Evolutionary conservation across 202 grass and related monocot genomes (phyloP).

Genomic region (Musa balbisiana): DNA sequence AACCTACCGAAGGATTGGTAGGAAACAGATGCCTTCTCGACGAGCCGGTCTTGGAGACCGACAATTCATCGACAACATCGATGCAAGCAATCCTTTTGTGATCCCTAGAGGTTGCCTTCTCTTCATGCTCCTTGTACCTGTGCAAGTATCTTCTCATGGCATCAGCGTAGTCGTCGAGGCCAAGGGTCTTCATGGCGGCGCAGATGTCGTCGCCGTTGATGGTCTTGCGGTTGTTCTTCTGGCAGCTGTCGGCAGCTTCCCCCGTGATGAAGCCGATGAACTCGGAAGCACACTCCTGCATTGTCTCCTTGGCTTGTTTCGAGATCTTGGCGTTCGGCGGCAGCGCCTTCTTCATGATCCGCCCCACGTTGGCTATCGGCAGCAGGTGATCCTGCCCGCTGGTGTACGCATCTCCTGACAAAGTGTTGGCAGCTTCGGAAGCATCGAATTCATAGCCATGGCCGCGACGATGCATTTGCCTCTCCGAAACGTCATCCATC

Average conservation of each 20-base stretch:
- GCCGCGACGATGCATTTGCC: background rate
- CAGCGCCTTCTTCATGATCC: constrained; percentile 69
- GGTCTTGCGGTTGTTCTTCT: constrained; percentile 58
- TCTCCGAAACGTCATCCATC: background rate
- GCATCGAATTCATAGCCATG: background rate
- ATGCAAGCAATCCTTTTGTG: background rate
- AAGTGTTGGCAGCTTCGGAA: background rate
- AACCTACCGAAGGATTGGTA: too few species aligned
- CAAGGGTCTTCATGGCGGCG: constrained; percentile 54
- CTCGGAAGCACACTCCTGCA: constrained; percentile 85
- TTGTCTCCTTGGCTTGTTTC: constrained; percentile 63
- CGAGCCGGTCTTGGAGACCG: background rate
- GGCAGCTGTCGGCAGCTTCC: constrained; percentile 67
- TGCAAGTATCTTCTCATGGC: constrained; percentile 64
- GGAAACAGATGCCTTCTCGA: background rate
- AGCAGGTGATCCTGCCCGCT: constrained; percentile 38
- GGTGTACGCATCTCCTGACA: background rate
- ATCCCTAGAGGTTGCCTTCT: constrained; percentile 13
- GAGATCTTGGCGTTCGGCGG: constrained; percentile 74
- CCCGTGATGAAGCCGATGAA: constrained; percentile 75
- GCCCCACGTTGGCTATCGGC: constrained; percentile 74
- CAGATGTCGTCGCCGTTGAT: constrained; percentile 81
- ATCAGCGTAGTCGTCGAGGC: constrained; percentile 65
- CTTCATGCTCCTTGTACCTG: constrained; percentile 55
- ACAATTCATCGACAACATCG: background rate